These are phyloP conservation scores for Didymella pinodella DNA, from an alignment of 2,329 filamentous ascomycete genomes.

Conservation along the genomic window DNA sequence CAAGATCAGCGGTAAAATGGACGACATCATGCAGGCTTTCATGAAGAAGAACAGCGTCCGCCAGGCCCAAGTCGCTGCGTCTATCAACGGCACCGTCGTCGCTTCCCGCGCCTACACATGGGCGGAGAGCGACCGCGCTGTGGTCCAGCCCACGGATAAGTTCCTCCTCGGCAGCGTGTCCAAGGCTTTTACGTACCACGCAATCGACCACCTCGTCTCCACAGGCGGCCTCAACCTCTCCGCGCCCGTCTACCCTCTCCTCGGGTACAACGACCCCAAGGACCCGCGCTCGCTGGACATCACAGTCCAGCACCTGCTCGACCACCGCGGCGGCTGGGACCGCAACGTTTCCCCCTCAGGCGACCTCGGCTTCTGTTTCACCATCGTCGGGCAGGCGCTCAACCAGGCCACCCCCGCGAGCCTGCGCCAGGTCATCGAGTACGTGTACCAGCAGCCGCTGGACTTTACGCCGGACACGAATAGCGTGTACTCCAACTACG, in stretches of 20 bases:
- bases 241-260: conserved; percentile 30
- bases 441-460: conserved; percentile 23
- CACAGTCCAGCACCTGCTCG: conserved; percentile 33
- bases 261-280: conserved; percentile 26
- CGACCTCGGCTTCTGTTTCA: conserved; percentile 33
- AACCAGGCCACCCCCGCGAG: conserved; percentile 28
- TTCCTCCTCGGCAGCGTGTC: conserved; percentile 36
- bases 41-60: conserved; percentile 32
- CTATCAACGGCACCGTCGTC: conserved; percentile 28
- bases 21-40: conserved; percentile 28
- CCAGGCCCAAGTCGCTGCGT: conserved; percentile 35
- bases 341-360: conserved; percentile 18
- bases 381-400: conserved; percentile 22
- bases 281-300: conserved; percentile 31
- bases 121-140: conserved; percentile 32
- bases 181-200: conserved; percentile 35
- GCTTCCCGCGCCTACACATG: conserved; percentile 32
- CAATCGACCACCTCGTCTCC: conserved; percentile 25
- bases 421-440: conserved; percentile 32
- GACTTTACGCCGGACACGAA: conserved; percentile 31
- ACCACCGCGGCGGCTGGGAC: conserved; percentile 33
- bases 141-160: conserved; percentile 28
- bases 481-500: conserved; percentile 30
- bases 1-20: conserved; percentile 18
- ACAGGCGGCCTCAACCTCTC: conserved; percentile 26